Percentiles rank a stretch among this genome's conserved stretches.
phyloP scores from a whole-genome alignment of 2,329 filamentous ascomycete genomes.

The Ophiostoma australiae region DNA sequence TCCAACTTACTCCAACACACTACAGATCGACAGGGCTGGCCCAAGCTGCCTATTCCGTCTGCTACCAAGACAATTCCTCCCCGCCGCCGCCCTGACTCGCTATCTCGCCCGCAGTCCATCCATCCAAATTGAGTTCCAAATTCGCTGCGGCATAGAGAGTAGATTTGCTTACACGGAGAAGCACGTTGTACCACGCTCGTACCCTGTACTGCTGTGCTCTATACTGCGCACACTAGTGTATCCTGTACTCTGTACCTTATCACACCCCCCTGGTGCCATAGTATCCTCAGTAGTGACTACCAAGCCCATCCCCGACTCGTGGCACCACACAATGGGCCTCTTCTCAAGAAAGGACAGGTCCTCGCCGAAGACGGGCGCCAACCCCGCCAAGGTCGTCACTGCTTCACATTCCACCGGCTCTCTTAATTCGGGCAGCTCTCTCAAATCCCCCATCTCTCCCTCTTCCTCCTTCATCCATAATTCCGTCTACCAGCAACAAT shows the following conservation, averaged over 20 bases:
- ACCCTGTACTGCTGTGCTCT: not conserved
- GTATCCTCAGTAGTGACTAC: constrained; percentile 1
- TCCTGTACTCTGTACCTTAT: constrained; percentile 2
- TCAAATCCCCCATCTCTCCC: constrained; percentile 37
- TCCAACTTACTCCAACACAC: not conserved
- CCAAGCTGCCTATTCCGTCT: constrained; percentile 11
- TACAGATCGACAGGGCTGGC: constrained; percentile 20
- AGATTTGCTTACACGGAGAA: not conserved
- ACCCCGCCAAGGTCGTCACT: constrained; percentile 36
- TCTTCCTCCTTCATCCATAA: constrained; percentile 20
- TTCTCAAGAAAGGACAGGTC: constrained; percentile 54
- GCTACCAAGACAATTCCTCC: constrained; percentile 14
- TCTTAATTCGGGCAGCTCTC: constrained; percentile 48
- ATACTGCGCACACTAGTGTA: not conserved
- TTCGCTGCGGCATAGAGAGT: not conserved
- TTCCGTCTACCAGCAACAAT: constrained; percentile 31
- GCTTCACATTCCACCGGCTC: constrained; percentile 45
- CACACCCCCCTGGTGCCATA: constrained; percentile 15
- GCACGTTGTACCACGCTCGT: not conserved
- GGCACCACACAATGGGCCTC: constrained; percentile 44
- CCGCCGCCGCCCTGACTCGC: constrained; percentile 16
- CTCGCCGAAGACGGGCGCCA: constrained; percentile 36
- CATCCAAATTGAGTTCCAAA: not conserved
- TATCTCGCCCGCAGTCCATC: constrained; percentile 18
- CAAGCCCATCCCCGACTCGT: not conserved